Conservation (phyloP, 2,329 filamentous ascomycete genomes). For the Didymella pinodella region DNA sequence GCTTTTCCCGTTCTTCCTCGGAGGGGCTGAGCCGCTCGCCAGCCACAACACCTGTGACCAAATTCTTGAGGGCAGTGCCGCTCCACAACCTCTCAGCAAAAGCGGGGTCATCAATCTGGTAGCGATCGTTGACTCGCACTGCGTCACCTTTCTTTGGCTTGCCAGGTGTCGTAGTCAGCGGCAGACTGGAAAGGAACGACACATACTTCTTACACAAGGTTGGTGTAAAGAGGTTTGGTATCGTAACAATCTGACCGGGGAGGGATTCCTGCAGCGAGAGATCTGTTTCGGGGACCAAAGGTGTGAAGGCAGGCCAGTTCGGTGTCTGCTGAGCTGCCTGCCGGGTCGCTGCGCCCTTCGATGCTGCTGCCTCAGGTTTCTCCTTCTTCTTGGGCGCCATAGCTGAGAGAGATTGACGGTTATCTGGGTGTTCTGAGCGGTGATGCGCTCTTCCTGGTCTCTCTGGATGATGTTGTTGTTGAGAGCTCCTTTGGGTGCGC, state of each 20-base stretch:
- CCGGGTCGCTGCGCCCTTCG: slow-evolving; percentile 5
- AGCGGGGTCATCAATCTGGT: slow-evolving; percentile 76
- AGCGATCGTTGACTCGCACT: slow-evolving; percentile 87
- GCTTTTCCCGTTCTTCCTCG: slow-evolving; percentile 44
- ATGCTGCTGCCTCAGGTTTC: slow-evolving; percentile 25
- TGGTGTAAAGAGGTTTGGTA: slow-evolving; percentile 77
- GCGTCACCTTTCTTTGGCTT: slow-evolving; percentile 82
- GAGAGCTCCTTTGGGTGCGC: background rate
- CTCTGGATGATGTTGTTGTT: slow-evolving; percentile 1
- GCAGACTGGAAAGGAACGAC: slow-evolving; percentile 73
- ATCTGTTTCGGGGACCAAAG: slow-evolving; percentile 70
- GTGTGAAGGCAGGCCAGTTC: slow-evolving; percentile 76
- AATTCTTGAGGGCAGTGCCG: slow-evolving; percentile 74
- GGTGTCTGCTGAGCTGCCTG: slow-evolving; percentile 47
- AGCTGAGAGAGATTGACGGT: background rate
- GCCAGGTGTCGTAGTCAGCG: slow-evolving; percentile 78
- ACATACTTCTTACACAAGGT: slow-evolving; percentile 79
- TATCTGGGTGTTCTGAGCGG: background rate
- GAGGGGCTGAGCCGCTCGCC: slow-evolving; percentile 40
- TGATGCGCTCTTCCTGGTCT: background rate
- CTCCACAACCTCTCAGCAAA: slow-evolving; percentile 83
- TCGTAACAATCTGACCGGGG: slow-evolving; percentile 73
- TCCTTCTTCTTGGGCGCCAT: slow-evolving; percentile 48
- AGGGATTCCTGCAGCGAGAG: slow-evolving; percentile 67
- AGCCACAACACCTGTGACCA: slow-evolving; percentile 54